Evolutionary conservation across 257 asterid genomes (phyloP), one percentile per base, ranked within the genome.

Genomic region (Plantago major): DNA sequence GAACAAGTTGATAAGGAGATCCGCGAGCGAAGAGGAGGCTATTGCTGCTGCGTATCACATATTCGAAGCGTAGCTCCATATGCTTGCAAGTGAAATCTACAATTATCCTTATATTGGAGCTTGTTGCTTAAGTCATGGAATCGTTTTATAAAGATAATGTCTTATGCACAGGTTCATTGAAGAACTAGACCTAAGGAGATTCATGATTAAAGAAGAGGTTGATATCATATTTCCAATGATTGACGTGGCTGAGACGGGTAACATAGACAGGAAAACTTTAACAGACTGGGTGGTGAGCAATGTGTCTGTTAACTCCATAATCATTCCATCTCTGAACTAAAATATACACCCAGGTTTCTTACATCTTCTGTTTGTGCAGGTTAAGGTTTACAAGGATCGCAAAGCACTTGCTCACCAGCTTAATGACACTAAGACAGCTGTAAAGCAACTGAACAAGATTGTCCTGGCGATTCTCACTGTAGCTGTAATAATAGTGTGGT

Each of bases 161-260:
- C 52, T 19, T 60, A 11, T 60, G 37, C 37, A 33, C 58, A 90
- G 96, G 80, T 78, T 74, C 81, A 80, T 90, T 44, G 89, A 83
- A 54, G 96, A 82, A 64, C 48, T 60, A 14, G 95, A 90, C 71
- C 67, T 90, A 11, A 69, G 81, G 62, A 81, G 91, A 78, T 90
- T 88, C 87, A 78, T 85, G 98, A 79, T 82, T 46, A 85, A 76
- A 77, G 98, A 90, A 72, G 91, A 90, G 75, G 95, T 85, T 47
- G 96, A 90, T 55, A 30, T 81, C 16, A 89, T 87, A 37, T 62
- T 62, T 48, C 67, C 67, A 48, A 62, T 62, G 67, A 47, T 62
- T 48, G 67, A 62, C 37, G 67, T 48, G 18, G 58, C 67, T 11
- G 67, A 62, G 55, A 48, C 67, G 15, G 58, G 67, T 17, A 18